Conservation (phyloP, 2,329 filamentous ascomycete species). For the Metarhizium humberi region DNA sequence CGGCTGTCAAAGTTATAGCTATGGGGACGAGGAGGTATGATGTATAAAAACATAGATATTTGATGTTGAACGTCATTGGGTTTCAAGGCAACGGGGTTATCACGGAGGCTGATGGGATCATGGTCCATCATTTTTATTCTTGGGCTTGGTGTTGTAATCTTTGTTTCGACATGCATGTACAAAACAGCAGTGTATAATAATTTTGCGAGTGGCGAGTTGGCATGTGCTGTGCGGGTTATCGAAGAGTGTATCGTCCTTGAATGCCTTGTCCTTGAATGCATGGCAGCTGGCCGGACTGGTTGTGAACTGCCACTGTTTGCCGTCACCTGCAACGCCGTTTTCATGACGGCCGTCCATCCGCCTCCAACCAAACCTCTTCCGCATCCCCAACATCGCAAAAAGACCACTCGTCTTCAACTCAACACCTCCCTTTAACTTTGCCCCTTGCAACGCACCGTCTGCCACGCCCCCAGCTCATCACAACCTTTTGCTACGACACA, state of each 20-base stretch:
- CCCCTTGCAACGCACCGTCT: background rate
- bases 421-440: too few relatives aligned
- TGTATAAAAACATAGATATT: too few relatives aligned
- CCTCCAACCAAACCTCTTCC: background rate
- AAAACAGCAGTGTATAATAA: background rate
- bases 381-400: background rate
- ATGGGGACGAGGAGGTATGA: conserved; percentile 32
- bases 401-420: too few relatives aligned
- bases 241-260: background rate
- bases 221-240: background rate
- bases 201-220: background rate
- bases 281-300: background rate
- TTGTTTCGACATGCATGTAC: too few relatives aligned
- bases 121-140: too few relatives aligned
- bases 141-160: too few relatives aligned
- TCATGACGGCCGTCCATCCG: background rate
- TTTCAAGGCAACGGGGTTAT: too few relatives aligned
- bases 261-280: too few relatives aligned
- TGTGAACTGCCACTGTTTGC: background rate
- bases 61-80: too few relatives aligned
- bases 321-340: background rate
- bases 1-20: conserved; percentile 12
- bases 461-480: background rate
- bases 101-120: too few relatives aligned
- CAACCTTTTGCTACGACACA: background rate